Conservation (phyloP, 176 grass and related monocot species). For the Pontederia paniculata region DNA sequence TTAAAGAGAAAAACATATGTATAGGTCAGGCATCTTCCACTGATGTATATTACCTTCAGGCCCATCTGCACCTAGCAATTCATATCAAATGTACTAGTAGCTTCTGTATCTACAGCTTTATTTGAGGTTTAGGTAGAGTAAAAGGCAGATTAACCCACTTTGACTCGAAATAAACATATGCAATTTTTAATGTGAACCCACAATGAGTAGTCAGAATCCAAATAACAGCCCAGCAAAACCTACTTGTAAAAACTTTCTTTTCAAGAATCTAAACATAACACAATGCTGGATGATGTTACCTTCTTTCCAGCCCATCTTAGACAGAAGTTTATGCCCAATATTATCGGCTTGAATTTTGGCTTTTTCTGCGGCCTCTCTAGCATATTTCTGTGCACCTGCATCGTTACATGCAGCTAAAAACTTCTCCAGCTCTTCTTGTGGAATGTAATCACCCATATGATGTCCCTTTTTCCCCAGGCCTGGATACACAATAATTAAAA, state of each 20-base stretch:
- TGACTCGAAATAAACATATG: too few species aligned
- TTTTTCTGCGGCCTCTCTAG: constrained; percentile 72
- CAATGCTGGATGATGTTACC: constrained; percentile 22
- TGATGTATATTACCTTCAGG: too few species aligned
- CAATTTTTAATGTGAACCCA: too few species aligned
- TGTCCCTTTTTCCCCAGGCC: constrained; percentile 67
- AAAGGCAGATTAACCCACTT: too few species aligned
- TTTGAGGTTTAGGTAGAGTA: not conserved
- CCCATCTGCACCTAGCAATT: too few species aligned
- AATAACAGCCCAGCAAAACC: too few species aligned
- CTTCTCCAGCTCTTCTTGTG: constrained; percentile 81
- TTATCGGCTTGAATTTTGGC: constrained; percentile 98
- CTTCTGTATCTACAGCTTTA: not conserved
- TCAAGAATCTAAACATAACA: too few species aligned
- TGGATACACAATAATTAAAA: constrained; percentile 16
- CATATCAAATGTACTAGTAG: not conserved
- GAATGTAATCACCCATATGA: constrained; percentile 98
- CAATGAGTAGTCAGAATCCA: too few species aligned
- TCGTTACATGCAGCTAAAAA: constrained; percentile 80
- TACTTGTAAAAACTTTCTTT: too few species aligned
- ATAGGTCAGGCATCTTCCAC: too few species aligned
- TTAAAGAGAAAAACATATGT: too few species aligned
- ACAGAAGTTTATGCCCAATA: constrained; percentile 95
- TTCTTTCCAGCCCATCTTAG: constrained; percentile 99
- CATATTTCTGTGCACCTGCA: constrained; percentile 49